Evolutionary conservation across 2,329 filamentous ascomycete genomes (phyloP).

Genomic region (Verticillium nonalfalfae): DNA sequence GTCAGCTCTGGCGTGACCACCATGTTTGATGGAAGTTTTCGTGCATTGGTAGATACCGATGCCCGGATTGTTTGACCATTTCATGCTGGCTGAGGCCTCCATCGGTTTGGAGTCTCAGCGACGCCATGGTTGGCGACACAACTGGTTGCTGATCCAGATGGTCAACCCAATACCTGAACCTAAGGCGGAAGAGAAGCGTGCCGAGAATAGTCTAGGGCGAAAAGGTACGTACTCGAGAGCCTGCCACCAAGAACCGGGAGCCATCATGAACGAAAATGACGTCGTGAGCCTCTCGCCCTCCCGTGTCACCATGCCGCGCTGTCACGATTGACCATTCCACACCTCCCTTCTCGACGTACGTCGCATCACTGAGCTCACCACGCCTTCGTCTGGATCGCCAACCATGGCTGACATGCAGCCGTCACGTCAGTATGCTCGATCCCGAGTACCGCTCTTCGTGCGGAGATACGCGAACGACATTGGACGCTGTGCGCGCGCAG

Average conservation of each 20-base stretch:
- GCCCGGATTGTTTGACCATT: too few relatives aligned
- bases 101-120: too few relatives aligned
- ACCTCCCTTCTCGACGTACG: too few relatives aligned
- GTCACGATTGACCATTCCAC: neutral
- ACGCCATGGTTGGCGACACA: neutral
- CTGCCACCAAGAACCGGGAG: too few relatives aligned
- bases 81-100: too few relatives aligned
- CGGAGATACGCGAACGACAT: conserved; percentile 24
- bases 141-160: too few relatives aligned
- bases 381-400: neutral
- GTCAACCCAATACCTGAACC: too few relatives aligned
- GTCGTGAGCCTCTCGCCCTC: neutral
- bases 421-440: neutral
- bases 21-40: too few relatives aligned
- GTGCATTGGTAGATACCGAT: too few relatives aligned
- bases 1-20: too few relatives aligned
- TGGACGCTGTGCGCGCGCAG: conserved; percentile 36
- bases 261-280: neutral
- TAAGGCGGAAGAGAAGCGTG: too few relatives aligned
- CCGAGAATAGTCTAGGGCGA: neutral
- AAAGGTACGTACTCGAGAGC: neutral
- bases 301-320: neutral
- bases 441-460: neutral
- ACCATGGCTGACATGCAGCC: neutral
- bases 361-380: neutral